phyloP scores from a whole-genome alignment of 192 early-diverging fungal genomes.

The Funneliformis geosporum region DNA sequence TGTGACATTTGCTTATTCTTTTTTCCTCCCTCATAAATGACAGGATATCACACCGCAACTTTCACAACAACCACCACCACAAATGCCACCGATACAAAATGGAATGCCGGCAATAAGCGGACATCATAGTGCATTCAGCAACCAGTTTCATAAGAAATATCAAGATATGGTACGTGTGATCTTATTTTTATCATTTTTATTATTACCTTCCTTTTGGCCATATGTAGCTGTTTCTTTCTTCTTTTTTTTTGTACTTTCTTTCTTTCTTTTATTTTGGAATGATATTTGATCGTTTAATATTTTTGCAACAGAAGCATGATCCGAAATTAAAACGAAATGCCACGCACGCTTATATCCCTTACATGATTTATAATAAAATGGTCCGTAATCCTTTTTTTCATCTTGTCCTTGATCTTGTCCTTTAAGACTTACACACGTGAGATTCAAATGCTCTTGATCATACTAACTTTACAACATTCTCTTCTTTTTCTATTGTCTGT shows the following conservation, averaged over 20 bases:
- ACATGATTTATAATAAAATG: conserved; percentile 51
- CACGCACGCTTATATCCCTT: conserved; percentile 51
- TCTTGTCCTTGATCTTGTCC: background rate
- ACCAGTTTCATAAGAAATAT: conserved; percentile 24
- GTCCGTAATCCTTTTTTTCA: conserved; percentile 16
- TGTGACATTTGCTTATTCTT: too few species aligned
- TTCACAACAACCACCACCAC: background rate
- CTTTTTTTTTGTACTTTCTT: background rate
- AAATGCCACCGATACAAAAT: background rate
- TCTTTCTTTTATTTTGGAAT: background rate
- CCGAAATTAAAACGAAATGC: conserved; percentile 54
- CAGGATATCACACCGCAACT: background rate
- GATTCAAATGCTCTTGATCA: background rate
- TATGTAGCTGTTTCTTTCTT: background rate
- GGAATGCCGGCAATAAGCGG: background rate
- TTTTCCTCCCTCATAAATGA: background rate
- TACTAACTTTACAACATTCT: background rate
- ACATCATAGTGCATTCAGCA: background rate
- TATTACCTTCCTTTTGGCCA: background rate
- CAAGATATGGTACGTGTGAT: conserved; percentile 28
- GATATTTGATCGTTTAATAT: conserved; percentile 28
- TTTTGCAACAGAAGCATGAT: conserved; percentile 45
- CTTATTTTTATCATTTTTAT: background rate
- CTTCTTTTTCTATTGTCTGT: background rate
- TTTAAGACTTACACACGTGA: background rate